Conservation (phyloP, 2,329 filamentous ascomycete genomes). For the Paraphoma chrysanthemicola region DNA sequence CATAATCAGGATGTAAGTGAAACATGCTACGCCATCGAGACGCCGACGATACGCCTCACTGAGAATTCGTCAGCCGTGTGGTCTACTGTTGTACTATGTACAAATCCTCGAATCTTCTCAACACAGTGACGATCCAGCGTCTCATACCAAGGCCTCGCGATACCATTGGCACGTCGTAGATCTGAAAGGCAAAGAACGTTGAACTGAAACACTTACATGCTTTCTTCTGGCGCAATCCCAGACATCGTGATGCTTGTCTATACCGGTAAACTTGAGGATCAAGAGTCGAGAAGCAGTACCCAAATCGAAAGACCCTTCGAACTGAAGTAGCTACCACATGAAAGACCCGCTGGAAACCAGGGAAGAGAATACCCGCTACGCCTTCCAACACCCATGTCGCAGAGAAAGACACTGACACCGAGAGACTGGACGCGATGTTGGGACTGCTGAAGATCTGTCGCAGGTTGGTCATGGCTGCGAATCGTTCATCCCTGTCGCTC, state of each 20-base stretch:
- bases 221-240: slow-evolving; percentile 13
- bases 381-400: no score
- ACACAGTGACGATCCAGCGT: no score
- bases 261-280: not conserved
- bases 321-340: no score
- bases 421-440: no score
- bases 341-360: no score
- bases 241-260: slow-evolving; percentile 7
- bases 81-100: not conserved
- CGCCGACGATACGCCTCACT: slow-evolving; percentile 18
- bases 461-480: not conserved
- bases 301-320: no score
- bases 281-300: not conserved
- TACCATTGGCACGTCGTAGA: no score
- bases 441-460: no score
- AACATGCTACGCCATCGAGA: slow-evolving; percentile 26
- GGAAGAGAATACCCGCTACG: not conserved
- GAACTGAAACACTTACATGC: slow-evolving; percentile 5
- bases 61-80: not conserved
- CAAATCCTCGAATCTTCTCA: no score
- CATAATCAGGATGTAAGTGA: slow-evolving; percentile 31
- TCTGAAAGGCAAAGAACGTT: no score
- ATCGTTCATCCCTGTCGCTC: not conserved
- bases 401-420: no score
- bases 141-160: no score